Evolutionary conservation across 345 rosid species (phyloP).

Genomic region (Bruguiera gymnorhiza): DNA sequence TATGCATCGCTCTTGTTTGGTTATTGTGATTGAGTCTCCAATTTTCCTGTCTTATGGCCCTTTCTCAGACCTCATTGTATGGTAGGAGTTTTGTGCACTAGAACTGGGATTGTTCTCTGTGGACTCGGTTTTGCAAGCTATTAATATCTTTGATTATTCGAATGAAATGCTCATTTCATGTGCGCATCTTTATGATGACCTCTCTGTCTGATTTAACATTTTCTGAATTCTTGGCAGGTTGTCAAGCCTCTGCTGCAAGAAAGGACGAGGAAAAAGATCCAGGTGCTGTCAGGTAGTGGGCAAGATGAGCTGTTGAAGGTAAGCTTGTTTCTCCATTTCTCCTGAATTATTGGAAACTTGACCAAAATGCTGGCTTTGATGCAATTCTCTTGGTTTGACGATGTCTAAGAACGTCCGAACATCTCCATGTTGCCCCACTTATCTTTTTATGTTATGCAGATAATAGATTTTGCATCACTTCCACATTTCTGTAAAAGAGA

Average conservation of each 20-base stretch:
- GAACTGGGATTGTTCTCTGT: neutral
- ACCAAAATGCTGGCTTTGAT: neutral
- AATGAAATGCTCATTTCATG: no score
- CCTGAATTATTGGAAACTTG: slow-evolving; percentile 7
- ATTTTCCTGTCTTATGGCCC: neutral
- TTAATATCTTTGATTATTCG: neutral
- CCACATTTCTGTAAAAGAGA: slow-evolving; percentile 88
- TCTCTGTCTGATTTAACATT: neutral
- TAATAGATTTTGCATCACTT: slow-evolving; percentile 72
- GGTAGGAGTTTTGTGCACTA: no score
- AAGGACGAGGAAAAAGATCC: slow-evolving; percentile 77
- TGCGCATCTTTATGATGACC: neutral
- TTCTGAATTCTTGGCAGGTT: slow-evolving; percentile 42
- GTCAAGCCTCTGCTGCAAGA: slow-evolving; percentile 95
- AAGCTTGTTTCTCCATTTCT: slow-evolving; percentile 13
- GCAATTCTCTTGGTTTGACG: neutral
- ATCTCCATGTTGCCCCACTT: slow-evolving; percentile 1
- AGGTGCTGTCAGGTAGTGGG: slow-evolving; percentile 75
- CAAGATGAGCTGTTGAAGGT: slow-evolving; percentile 83
- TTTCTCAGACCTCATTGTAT: no score
- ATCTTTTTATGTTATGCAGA: slow-evolving; percentile 39
- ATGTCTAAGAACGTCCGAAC: neutral
- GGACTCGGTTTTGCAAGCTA: neutral
- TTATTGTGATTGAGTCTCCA: neutral
- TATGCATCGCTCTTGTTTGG: slow-evolving; percentile 14